Evolutionary conservation across 371 early-diverging fungal species (phyloP), one percentile per base, ranked within the genome.

Genomic region (Blakeslea trispora): DNA sequence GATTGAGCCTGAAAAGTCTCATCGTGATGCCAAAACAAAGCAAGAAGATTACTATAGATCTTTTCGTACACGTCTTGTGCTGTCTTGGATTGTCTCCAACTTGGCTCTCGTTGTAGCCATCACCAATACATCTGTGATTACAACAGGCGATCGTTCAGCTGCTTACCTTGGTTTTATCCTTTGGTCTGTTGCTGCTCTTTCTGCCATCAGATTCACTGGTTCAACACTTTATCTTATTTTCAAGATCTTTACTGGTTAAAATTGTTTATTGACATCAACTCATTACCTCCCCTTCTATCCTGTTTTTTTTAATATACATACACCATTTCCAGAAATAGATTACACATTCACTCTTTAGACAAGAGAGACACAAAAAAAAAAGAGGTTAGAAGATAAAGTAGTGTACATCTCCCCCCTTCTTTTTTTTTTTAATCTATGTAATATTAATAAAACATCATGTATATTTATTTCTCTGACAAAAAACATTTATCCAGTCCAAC

Each of bases 31-130:
- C 34, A 80, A 83, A 57, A 91, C 91, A 5, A 92, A 91, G 64
- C 87, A 86, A 68, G 93, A 95, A 57, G 98, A 97, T 64, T 86
- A 90, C 64, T 94, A 93, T 79, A 86, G 89, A 60, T 75, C 82
- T 62, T 93, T 95, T 85, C 88, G 98, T 62, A 96, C 96, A 1
- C 74, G 84, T 19, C 72, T 94, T 14, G 82, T 97, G 13, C 66
- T 96, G 14, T 63, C 73, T 19, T 97, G 96, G 96, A 85, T 94
- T 62, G 70, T 91, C 57, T 76, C 87, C 45, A 97, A 97, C 61
- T 81, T 85, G 21, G 59, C 86, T 6, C 75, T 97, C 49, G 86
- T 91, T 7, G 81, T 76, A 5, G 56, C 68, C 37, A 75, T 87
- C 22, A 82, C 83, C 10, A 75, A 75, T 70, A 65, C 77, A 14